These are phyloP conservation scores for Xylariaceae sp. DNA, from an alignment of 2,329 filamentous ascomycete genomes.

Conservation along the genomic window DNA sequence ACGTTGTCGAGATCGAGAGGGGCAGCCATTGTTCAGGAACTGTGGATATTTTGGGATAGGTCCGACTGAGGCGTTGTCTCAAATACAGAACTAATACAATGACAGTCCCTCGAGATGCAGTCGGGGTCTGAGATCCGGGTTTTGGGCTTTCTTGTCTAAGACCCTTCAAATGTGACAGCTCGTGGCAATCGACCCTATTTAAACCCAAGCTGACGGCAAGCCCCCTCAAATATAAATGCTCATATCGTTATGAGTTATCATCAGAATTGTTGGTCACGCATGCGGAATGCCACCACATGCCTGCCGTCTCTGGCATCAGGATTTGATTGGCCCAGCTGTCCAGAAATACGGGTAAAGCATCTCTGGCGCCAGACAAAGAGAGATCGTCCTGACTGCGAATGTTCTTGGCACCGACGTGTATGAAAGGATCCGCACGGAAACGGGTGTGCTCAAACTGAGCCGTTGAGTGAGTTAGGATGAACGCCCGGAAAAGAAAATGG, in stretches of 20 bases:
- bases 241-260: background rate
- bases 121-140: background rate
- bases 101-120: too few species aligned
- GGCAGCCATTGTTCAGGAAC: constrained; percentile 6
- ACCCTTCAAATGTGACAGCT: background rate
- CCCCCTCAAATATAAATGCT: background rate
- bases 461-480: background rate
- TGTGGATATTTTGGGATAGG: background rate
- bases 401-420: background rate
- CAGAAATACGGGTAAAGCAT: too few species aligned
- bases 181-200: background rate
- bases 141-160: background rate
- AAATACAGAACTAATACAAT: background rate
- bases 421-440: background rate
- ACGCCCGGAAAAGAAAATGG: background rate
- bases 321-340: too few species aligned
- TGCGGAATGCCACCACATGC: background rate
- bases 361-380: too few species aligned
- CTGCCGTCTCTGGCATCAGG: background rate
- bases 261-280: background rate
- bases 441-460: background rate
- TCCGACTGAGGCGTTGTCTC: background rate
- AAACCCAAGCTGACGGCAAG: background rate
- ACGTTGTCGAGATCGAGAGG: constrained; percentile 17
- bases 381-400: too few species aligned